A percentile compares a stretch with the other conserved stretches of the same genome.
phyloP scores from a whole-genome alignment of 345 rosid genomes.

The Jatropha curcas region DNA sequence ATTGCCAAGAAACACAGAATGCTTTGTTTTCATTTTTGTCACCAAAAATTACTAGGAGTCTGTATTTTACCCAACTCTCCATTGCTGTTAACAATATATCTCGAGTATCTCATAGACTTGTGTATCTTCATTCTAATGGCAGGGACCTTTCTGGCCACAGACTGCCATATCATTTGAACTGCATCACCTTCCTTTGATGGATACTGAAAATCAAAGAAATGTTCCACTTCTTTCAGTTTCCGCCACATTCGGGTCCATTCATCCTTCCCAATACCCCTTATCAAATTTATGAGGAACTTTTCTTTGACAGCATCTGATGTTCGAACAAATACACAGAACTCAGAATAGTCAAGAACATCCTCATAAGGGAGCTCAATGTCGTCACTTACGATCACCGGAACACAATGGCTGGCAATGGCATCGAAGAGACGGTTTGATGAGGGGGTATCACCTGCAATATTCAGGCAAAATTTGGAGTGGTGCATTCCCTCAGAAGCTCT shows the following conservation, averaged over 20 bases:
- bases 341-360: constrained; percentile 81
- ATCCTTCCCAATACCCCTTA: constrained; percentile 61
- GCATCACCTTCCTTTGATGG: constrained; percentile 70
- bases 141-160: constrained; percentile 75
- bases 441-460: constrained; percentile 97
- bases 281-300: constrained; percentile 60
- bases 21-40: constrained; percentile 16
- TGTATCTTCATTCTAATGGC: constrained; percentile 59
- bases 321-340: constrained; percentile 83
- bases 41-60: constrained; percentile 58
- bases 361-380: constrained; percentile 93
- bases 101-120: constrained; percentile 54
- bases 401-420: constrained; percentile 91
- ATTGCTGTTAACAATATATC: constrained; percentile 18
- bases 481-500: constrained; percentile 82
- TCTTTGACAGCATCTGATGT: constrained; percentile 75
- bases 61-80: constrained; percentile 33
- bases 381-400: constrained; percentile 90
- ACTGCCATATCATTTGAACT: constrained; percentile 93
- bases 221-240: constrained; percentile 59
- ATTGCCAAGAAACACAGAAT: neutral
- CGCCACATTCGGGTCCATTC: constrained; percentile 80
- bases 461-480: constrained; percentile 86
- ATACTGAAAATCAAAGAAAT: constrained; percentile 55
- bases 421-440: constrained; percentile 97